Evolutionary conservation across 2,329 filamentous ascomycete species (phyloP).

Genomic region (Akanthomyces dipterigenus): DNA sequence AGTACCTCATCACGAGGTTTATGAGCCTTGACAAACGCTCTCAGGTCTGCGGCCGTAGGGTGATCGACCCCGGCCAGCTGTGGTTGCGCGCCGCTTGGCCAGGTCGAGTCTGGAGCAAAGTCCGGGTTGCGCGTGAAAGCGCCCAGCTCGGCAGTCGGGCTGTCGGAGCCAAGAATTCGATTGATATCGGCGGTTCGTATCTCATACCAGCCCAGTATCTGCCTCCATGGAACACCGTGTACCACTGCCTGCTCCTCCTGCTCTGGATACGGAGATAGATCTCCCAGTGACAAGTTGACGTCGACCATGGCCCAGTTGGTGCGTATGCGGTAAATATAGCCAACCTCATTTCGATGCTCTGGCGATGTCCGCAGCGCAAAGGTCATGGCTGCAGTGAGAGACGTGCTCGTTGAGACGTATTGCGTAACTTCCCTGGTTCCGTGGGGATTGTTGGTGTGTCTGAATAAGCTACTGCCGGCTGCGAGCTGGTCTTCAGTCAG

Average conservation of each 20-base stretch:
- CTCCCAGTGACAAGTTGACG: not conserved
- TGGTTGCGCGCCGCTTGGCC: not conserved
- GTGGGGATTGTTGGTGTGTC: not conserved
- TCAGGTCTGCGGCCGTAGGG: not conserved
- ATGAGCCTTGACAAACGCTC: not conserved
- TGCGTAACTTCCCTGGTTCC: not conserved
- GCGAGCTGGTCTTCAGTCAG: not conserved
- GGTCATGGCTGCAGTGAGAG: not conserved
- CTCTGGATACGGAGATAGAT: not conserved
- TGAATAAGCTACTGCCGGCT: not conserved
- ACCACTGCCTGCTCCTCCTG: not conserved
- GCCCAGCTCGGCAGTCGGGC: not conserved
- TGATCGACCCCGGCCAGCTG: not conserved
- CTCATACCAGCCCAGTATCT: not conserved
- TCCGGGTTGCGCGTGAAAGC: not conserved
- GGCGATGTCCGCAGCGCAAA: not conserved
- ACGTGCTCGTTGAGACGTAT: not conserved
- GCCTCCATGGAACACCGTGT: not conserved
- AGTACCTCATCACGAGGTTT: not conserved
- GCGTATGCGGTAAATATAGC: not conserved
- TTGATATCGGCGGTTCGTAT: not conserved
- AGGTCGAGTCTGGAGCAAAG: not conserved
- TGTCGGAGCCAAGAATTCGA: not conserved
- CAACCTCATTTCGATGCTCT: not conserved
- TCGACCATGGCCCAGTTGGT: not conserved